Conservation (phyloP, 345 rosid genomes). For the Melastoma malabathricum region DNA sequence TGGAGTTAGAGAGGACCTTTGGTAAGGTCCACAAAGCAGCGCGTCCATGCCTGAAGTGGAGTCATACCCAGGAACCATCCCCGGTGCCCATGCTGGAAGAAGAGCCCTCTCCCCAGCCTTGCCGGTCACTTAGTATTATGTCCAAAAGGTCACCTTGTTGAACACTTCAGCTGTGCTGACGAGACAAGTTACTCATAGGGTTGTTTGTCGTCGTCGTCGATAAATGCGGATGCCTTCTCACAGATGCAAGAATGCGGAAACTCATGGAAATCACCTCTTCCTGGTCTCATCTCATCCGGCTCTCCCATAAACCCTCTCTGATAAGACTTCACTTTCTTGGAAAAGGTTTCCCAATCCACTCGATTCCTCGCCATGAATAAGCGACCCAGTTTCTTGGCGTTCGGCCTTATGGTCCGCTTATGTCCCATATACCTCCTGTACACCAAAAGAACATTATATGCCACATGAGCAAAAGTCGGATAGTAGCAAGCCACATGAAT, state of each 20-base stretch:
- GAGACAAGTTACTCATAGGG: too few species aligned
- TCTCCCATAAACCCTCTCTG: conserved; percentile 98
- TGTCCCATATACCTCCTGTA: conserved; percentile 90
- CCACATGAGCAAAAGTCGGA: neutral
- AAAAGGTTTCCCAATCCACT: conserved; percentile 75
- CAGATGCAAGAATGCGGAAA: conserved; percentile 76
- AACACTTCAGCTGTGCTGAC: too few species aligned
- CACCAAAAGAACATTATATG: conserved; percentile 3
- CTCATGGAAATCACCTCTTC: conserved; percentile 85
- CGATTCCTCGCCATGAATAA: conserved; percentile 49
- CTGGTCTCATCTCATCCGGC: conserved; percentile 77
- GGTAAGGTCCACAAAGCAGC: too few species aligned
- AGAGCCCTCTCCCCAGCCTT: neutral
- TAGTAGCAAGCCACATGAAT: neutral
- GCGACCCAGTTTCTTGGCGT: conserved; percentile 79
- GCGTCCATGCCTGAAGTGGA: too few species aligned
- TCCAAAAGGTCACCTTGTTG: neutral
- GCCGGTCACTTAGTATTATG: neutral
- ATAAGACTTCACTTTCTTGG: conserved; percentile 65
- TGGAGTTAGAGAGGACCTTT: too few species aligned
- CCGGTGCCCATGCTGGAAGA: neutral
- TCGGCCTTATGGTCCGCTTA: conserved; percentile 88
- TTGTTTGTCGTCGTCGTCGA: too few species aligned
- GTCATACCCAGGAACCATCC: neutral
- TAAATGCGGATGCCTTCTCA: conserved; percentile 18